phyloP scores from a whole-genome alignment of 148 eudicot species.

The Heliamphora exappendiculata region DNA sequence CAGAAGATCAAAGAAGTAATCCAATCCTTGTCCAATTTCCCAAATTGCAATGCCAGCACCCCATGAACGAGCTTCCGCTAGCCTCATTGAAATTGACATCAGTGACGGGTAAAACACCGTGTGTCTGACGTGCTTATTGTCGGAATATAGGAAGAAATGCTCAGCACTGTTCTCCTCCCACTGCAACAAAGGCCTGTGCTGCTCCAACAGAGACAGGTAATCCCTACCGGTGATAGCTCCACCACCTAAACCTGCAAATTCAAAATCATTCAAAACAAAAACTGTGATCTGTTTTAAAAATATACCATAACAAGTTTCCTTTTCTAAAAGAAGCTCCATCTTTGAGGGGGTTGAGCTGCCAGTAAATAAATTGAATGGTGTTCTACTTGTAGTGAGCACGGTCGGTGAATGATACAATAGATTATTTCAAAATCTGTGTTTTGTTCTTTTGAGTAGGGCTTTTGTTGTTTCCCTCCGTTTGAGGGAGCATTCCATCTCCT shows the following conservation, averaged over 20 bases:
- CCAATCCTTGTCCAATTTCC: slow-evolving; percentile 99
- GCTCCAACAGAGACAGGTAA: slow-evolving; percentile 67
- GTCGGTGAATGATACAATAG: no score
- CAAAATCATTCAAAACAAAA: slow-evolving; percentile 8
- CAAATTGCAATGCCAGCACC: slow-evolving; percentile 94
- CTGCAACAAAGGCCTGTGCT: slow-evolving; percentile 50
- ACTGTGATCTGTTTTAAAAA: neutral
- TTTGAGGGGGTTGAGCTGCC: no score
- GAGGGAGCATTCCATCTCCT: no score
- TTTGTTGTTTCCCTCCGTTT: no score
- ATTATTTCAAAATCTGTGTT: no score
- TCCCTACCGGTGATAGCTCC: slow-evolving; percentile 80
- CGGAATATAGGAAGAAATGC: slow-evolving; percentile 71
- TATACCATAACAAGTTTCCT: neutral
- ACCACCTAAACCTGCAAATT: slow-evolving; percentile 52
- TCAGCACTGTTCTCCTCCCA: slow-evolving; percentile 85
- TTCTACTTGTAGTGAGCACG: no score
- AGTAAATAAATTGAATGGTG: no score
- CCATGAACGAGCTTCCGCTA: slow-evolving; percentile 81
- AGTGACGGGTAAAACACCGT: slow-evolving; percentile 85
- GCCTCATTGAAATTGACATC: slow-evolving; percentile 59
- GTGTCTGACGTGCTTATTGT: slow-evolving; percentile 47
- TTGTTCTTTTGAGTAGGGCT: no score
- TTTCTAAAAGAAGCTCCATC: neutral
- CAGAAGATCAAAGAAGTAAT: slow-evolving; percentile 72